phyloP scores from a whole-genome alignment of 2,329 filamentous ascomycete species.

The Aspergillus ibericus region DNA sequence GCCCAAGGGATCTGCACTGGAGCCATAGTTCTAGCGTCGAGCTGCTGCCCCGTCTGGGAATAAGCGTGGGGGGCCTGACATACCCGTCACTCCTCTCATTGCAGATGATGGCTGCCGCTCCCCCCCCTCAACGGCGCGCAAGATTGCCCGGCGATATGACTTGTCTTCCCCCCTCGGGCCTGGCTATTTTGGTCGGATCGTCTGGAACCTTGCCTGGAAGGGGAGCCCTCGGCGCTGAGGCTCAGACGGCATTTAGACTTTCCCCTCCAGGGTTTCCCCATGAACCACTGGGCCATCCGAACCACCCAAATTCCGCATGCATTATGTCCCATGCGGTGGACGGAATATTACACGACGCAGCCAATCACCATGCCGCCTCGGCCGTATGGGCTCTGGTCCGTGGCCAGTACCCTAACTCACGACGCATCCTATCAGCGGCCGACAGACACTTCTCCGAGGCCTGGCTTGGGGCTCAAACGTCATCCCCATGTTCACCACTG shows the following conservation, averaged over 20 bases:
- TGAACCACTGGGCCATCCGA: too few species aligned
- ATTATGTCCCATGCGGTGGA: background rate
- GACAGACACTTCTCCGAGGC: background rate
- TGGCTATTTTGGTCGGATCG: background rate
- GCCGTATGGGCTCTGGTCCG: background rate
- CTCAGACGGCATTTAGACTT: slow-evolving; percentile 2
- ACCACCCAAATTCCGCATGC: background rate
- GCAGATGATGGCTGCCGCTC: background rate
- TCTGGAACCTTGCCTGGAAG: background rate
- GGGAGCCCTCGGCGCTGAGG: slow-evolving; percentile 1
- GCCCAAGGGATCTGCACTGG: slow-evolving; percentile 6
- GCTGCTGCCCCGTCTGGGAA: background rate
- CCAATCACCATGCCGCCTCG: background rate
- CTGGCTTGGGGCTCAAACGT: background rate
- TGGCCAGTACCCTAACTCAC: background rate
- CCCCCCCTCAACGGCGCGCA: background rate
- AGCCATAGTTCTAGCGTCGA: slow-evolving; percentile 9
- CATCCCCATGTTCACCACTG: background rate
- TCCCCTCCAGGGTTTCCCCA: background rate
- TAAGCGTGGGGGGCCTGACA: slow-evolving; percentile 5
- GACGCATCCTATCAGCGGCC: background rate
- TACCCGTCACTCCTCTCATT: background rate
- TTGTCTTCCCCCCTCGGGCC: background rate
- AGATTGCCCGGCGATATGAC: background rate
- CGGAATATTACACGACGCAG: background rate